Percentiles rank a stretch among this genome's conserved stretches.
Evolutionary conservation across 495 filamentous ascomycete genomes (phyloP).

Genomic region (Pseudoneurospora amorphoporcata): DNA sequence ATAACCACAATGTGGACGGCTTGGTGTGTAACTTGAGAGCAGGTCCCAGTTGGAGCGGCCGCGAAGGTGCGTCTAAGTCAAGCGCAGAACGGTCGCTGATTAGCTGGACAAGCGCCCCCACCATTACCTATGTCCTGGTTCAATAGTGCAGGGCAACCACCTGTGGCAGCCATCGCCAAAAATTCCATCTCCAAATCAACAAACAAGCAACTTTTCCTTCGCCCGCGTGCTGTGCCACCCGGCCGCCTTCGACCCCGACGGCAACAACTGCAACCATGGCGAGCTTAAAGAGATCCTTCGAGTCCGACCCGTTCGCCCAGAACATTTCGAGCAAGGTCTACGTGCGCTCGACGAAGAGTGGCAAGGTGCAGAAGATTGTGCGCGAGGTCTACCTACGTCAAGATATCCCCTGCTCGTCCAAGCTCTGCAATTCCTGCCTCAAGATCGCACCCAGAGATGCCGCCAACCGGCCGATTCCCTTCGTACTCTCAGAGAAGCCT

Average conservation of each 20-base stretch:
- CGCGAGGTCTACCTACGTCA: constrained; percentile 88
- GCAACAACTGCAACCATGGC: constrained; percentile 50
- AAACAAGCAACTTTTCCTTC: not conserved
- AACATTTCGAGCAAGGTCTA: constrained; percentile 90
- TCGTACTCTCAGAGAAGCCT: constrained; percentile 78
- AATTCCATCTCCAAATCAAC: constrained; percentile 4
- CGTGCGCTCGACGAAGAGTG: constrained; percentile 81
- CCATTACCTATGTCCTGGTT: not conserved
- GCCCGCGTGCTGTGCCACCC: not conserved
- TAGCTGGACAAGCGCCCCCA: constrained; percentile 7
- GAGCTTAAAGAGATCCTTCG: constrained; percentile 70
- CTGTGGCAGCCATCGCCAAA: constrained; percentile 4
- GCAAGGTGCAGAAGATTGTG: constrained; percentile 98
- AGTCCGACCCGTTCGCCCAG: constrained; percentile 54
- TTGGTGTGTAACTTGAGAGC: not conserved
- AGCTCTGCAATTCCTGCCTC: constrained; percentile 68
- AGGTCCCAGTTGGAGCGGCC: not conserved
- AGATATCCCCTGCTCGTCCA: constrained; percentile 96
- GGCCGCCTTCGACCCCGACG: not conserved
- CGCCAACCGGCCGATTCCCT: constrained; percentile 60
- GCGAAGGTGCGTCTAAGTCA: not conserved
- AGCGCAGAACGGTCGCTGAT: constrained; percentile 14
- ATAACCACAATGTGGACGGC: not conserved
- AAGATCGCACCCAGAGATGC: constrained; percentile 63
- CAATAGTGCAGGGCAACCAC: constrained; percentile 1